Percentiles rank a stretch among this genome's conserved stretches.
Evolutionary conservation across 192 early-diverging fungal genomes (phyloP).

Genomic region (Coemansia reversa): DNA sequence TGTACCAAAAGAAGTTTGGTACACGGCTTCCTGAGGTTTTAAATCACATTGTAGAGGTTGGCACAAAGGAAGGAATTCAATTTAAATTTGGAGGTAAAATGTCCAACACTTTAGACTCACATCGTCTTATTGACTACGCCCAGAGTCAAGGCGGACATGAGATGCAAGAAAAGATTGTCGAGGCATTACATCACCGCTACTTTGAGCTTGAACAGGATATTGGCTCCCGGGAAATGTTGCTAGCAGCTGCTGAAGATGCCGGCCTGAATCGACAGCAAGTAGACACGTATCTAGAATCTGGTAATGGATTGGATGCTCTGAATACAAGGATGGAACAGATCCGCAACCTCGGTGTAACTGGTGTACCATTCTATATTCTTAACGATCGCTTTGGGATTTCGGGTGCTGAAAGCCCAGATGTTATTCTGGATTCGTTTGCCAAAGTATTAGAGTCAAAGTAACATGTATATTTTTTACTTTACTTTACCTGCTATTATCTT

Average conservation of each 20-base stretch:
- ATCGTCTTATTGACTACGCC: conserved; percentile 66
- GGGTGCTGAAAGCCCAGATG: conserved; percentile 68
- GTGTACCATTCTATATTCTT: conserved; percentile 74
- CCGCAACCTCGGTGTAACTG: conserved; percentile 54
- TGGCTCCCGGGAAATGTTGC: conserved; percentile 60
- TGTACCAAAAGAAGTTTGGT: conserved; percentile 71
- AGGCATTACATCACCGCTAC: conserved; percentile 65
- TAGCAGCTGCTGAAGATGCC: conserved; percentile 57
- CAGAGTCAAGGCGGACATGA: conserved; percentile 28
- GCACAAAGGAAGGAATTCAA: conserved; percentile 64
- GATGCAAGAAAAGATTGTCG: conserved; percentile 60
- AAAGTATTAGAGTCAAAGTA: conserved; percentile 28
- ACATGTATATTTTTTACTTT: neutral
- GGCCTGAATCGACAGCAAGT: conserved; percentile 60
- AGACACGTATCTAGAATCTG: conserved; percentile 56
- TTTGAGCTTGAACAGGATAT: conserved; percentile 73
- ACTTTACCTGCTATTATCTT: neutral
- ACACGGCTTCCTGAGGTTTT: conserved; percentile 56
- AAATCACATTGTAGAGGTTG: conserved; percentile 56
- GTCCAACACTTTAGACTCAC: conserved; percentile 65
- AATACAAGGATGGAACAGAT: conserved; percentile 50
- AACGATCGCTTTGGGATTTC: conserved; percentile 61
- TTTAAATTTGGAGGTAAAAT: conserved; percentile 66
- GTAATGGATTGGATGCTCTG: conserved; percentile 56
- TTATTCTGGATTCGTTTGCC: conserved; percentile 61